Evolutionary conservation across 2,329 filamentous ascomycete genomes (phyloP).

Genomic region (Stagonosporopsis tanaceti): DNA sequence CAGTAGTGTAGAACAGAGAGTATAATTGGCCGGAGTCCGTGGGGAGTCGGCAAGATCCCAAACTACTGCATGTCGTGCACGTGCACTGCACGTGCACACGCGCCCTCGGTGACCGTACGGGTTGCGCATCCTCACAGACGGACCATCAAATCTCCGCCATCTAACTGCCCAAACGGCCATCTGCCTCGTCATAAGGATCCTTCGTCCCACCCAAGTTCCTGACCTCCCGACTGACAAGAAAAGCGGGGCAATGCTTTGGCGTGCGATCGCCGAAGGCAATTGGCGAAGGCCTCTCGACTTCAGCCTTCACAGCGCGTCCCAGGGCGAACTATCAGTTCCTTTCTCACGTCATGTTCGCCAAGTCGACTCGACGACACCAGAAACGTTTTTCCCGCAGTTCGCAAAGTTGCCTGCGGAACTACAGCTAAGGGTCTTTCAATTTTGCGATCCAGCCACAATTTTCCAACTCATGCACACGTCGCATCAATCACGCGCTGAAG

Average conservation of each 20-base stretch:
- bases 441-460: conserved; percentile 13
- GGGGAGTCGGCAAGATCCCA: not conserved
- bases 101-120: not conserved
- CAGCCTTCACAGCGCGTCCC: conserved; percentile 1
- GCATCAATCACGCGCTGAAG: conserved; percentile 10
- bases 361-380: not conserved
- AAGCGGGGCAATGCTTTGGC: conserved; percentile 3
- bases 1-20: too few relatives aligned
- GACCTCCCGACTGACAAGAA: not conserved
- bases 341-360: conserved; percentile 9
- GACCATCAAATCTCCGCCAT: not conserved
- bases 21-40: not conserved
- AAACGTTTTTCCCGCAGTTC: conserved; percentile 1
- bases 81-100: not conserved
- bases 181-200: not conserved
- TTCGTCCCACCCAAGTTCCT: not conserved
- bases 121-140: not conserved
- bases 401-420: conserved; percentile 3
- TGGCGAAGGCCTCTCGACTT: conserved; percentile 17
- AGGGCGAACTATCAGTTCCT: conserved; percentile 14
- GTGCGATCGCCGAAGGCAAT: conserved; percentile 11
- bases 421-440: conserved; percentile 5
- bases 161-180: not conserved
- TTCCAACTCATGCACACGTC: conserved; percentile 29
- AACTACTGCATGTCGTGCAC: not conserved